Evolutionary conservation across 2,329 filamentous ascomycete genomes (phyloP), one percentile per base, ranked within the genome.

Genomic region (Passalora sequoiae): DNA sequence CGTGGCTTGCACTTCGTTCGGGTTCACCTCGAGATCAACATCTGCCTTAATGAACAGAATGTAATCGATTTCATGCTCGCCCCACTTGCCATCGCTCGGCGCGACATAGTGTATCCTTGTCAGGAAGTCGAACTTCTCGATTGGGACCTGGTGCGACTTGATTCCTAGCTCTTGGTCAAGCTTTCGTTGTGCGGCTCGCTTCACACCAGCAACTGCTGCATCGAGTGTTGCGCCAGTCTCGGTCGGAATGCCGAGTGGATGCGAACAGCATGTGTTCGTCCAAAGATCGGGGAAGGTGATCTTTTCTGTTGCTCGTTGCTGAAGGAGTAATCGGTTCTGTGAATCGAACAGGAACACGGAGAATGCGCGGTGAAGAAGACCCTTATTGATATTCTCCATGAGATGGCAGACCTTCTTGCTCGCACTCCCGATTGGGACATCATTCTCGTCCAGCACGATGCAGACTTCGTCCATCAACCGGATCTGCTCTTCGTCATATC

Each of bases 281-380:
- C 92, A 98, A 84, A 96, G 89, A 65, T 95, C 88, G n/a, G 92
- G 91, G 71, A 98, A 98, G 5, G 92, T 98, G 64, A 98, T 98
- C 75, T 98, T 98, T 73, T 97, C 91, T 29, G 82, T 74, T 20
- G 92, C 92, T 56, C 92, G 86, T 74, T 97, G 92, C 71, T 98
- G 92, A 39, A 98, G 81, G 32, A 98, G 84, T 48, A 97, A 75
- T 59, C 89, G 84, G 68, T 96, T 94, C 65, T 92, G 78, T 50
- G 86, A 84, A 71, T 97, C 88, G 75, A 98, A 98, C 56, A 98
- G 82, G 73, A 98, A 98, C 57, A 94, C 87, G 46, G 91, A 97
- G 69, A 98, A 98, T 51, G 92, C 92, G 47, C 92, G 88, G 74
- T 98, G 92, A 44, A 98, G 80, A 48, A 98, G 82, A 25, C 92